Conservation (phyloP, 169 alveolate species). For the Plasmodium gonderi region DNA sequence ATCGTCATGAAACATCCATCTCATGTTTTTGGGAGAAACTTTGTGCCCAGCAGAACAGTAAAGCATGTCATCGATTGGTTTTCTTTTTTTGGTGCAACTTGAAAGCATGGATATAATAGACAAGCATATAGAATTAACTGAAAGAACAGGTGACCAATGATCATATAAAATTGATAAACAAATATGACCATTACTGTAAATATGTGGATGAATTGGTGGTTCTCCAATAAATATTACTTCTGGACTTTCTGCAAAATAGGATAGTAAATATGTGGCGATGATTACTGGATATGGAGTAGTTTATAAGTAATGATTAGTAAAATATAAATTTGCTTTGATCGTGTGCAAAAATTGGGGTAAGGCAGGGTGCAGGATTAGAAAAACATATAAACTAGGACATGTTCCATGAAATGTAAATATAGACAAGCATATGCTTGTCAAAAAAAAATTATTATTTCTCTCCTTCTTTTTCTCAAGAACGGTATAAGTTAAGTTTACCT, state of each 20-base stretch:
- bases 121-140: slow-evolving; percentile 77
- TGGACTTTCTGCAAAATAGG: slow-evolving; percentile 90
- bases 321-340: no score
- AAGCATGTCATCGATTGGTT: slow-evolving; percentile 76
- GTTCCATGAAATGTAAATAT: no score
- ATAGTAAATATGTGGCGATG: background rate
- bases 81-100: slow-evolving; percentile 63
- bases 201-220: slow-evolving; percentile 95
- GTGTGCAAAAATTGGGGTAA: no score
- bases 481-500: no score
- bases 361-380: no score
- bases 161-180: slow-evolving; percentile 91
- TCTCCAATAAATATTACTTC: slow-evolving; percentile 91
- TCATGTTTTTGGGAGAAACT: slow-evolving; percentile 76
- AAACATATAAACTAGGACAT: no score
- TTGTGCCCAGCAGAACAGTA: slow-evolving; percentile 75
- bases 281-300: background rate
- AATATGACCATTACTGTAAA: slow-evolving; percentile 95
- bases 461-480: background rate
- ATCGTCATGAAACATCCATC: slow-evolving; percentile 81
- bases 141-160: slow-evolving; percentile 82
- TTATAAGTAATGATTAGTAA: background rate
- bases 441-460: background rate
- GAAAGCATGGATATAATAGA: slow-evolving; percentile 81
- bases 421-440: background rate